Conservation (phyloP, 2,329 filamentous ascomycete genomes). For the Penicillium sp. region DNA sequence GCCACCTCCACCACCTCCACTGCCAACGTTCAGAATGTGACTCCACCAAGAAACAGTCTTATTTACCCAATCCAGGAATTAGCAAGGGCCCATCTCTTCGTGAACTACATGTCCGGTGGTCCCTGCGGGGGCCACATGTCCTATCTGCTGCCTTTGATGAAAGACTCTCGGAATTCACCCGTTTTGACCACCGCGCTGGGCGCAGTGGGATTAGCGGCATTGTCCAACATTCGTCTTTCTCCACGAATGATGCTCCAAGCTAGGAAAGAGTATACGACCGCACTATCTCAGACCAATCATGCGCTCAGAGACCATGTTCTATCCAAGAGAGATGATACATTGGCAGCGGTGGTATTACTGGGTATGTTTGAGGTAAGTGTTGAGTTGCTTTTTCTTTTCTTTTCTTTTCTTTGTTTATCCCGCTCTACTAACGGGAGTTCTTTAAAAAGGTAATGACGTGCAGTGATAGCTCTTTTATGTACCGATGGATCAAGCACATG, state of each 20-base stretch:
- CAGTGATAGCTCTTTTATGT: slow-evolving; percentile 11
- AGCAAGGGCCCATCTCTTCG: slow-evolving; percentile 8
- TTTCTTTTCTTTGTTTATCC: too few species aligned
- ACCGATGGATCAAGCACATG: slow-evolving; percentile 17
- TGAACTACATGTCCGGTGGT: slow-evolving; percentile 10
- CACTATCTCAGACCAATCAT: slow-evolving; percentile 10
- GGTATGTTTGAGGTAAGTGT: slow-evolving; percentile 13
- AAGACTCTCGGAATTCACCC: not conserved
- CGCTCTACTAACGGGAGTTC: not conserved
- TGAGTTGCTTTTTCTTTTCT: not conserved
- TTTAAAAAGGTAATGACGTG: slow-evolving; percentile 6
- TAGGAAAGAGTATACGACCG: slow-evolving; percentile 12
- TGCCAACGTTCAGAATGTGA: not conserved
- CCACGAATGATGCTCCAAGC: slow-evolving; percentile 13
- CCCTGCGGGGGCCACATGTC: slow-evolving; percentile 4
- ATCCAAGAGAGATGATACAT: slow-evolving; percentile 11
- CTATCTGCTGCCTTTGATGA: not conserved
- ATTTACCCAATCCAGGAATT: slow-evolving; percentile 7
- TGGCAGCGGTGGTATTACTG: slow-evolving; percentile 13
- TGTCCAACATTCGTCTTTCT: slow-evolving; percentile 13
- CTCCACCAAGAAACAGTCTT: not conserved
- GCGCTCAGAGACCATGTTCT: not conserved
- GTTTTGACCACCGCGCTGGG: slow-evolving; percentile 8
- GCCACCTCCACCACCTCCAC: not conserved
- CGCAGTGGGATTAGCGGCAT: slow-evolving; percentile 10